Percentiles rank a stretch among this genome's conserved stretches.
These are phyloP conservation scores for Nemania abortiva DNA, from an alignment of 2,329 filamentous ascomycete species.

Conservation along the genomic window DNA sequence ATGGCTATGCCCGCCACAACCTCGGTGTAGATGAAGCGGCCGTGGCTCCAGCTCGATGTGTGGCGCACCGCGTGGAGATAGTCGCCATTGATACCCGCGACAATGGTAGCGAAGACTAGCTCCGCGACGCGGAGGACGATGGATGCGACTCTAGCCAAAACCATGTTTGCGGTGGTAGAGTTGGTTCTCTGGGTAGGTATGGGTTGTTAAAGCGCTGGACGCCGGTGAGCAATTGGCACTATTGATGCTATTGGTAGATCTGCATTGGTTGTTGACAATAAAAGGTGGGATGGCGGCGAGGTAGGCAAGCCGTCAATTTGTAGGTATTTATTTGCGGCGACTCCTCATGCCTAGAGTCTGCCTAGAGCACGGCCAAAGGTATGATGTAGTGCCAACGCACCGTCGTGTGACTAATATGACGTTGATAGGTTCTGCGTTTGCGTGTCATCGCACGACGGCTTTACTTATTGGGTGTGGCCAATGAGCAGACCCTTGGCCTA, in stretches of 20 bases:
- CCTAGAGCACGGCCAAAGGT: background rate
- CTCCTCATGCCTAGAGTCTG: background rate
- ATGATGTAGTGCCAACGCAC: slow-evolving; percentile 34
- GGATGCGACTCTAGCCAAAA: slow-evolving; percentile 66
- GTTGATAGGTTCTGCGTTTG: slow-evolving; percentile 19
- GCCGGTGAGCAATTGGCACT: slow-evolving; percentile 8
- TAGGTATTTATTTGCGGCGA: slow-evolving; percentile 31
- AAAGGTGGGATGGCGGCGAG: background rate
- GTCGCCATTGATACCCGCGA: slow-evolving; percentile 75
- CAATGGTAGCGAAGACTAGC: slow-evolving; percentile 78
- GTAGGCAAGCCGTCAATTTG: slow-evolving; percentile 10
- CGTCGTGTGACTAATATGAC: slow-evolving; percentile 32
- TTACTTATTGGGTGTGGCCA: slow-evolving; percentile 22
- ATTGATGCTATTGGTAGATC: slow-evolving; percentile 3
- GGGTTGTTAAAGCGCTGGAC: background rate
- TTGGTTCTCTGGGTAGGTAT: background rate
- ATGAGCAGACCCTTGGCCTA: slow-evolving; percentile 1
- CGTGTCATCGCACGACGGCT: slow-evolving; percentile 7
- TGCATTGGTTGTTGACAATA: slow-evolving; percentile 1
- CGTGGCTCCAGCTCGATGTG: slow-evolving; percentile 65
- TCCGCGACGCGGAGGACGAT: slow-evolving; percentile 71
- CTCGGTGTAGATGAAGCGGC: slow-evolving; percentile 80
- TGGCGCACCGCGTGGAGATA: slow-evolving; percentile 68
- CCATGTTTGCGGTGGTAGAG: slow-evolving; percentile 55
- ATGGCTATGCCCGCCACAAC: slow-evolving; percentile 77